Evolutionary conservation across 805 yeast species (phyloP).

Genomic region (Helenozyma rhizophorensis): DNA sequence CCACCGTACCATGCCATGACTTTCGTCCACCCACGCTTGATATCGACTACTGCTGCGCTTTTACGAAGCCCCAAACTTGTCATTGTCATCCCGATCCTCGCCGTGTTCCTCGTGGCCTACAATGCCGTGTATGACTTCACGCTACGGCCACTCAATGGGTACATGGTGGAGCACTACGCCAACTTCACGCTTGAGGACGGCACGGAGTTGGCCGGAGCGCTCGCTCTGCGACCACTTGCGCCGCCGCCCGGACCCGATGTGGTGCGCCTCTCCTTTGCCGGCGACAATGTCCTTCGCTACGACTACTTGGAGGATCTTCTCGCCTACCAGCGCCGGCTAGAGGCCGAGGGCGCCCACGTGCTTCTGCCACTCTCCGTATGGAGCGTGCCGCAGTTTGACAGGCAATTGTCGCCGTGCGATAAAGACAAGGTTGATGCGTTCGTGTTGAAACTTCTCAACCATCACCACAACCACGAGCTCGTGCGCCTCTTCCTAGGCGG

Average conservation of each 20-base stretch:
- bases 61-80: conserved; percentile 24
- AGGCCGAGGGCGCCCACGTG: background rate
- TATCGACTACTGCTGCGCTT: conserved; percentile 15
- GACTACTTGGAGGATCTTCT: background rate
- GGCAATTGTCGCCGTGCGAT: conserved; percentile 1
- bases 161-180: conserved; percentile 1
- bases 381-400: background rate
- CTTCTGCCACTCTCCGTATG: background rate
- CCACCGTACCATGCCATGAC: too few species aligned
- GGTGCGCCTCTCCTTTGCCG: background rate
- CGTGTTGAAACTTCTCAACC: conserved; percentile 22
- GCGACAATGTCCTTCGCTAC: background rate
- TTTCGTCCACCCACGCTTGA: conserved; percentile 11
- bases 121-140: conserved; percentile 32
- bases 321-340: background rate
- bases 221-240: background rate
- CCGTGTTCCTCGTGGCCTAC: conserved; percentile 31
- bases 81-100: conserved; percentile 28
- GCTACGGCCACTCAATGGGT: conserved; percentile 21
- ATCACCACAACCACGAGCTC: conserved; percentile 18
- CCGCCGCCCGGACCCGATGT: background rate
- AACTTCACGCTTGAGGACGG: background rate
- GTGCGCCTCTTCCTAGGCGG: conserved; percentile 24
- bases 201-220: background rate
- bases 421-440: conserved; percentile 7